Percentiles rank a stretch among this genome's conserved stretches.
phyloP scores from a whole-genome alignment of 257 asterid species.

The Vinca minor region DNA sequence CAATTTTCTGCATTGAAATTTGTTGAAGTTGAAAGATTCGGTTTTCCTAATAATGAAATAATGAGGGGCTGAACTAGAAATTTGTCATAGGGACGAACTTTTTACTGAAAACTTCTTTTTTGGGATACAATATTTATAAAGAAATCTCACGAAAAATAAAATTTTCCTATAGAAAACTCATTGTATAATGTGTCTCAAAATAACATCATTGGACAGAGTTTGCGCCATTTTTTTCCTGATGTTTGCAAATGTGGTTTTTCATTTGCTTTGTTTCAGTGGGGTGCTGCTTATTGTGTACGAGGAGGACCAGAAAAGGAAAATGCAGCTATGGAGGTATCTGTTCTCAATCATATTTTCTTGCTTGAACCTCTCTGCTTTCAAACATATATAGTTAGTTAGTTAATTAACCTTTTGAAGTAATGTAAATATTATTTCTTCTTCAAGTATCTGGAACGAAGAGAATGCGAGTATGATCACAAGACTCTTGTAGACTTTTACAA shows the following conservation, averaged over 20 bases:
- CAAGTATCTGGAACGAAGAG: constrained; percentile 81
- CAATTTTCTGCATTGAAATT: neutral
- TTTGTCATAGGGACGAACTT: too few relatives aligned
- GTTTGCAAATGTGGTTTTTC: neutral
- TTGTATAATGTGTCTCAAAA: too few relatives aligned
- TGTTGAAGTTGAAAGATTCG: too few relatives aligned
- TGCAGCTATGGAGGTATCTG: constrained; percentile 69
- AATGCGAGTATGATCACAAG: constrained; percentile 79
- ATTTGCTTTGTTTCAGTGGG: constrained; percentile 55
- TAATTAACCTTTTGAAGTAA: neutral
- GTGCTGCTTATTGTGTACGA: constrained; percentile 76
- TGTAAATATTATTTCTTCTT: neutral
- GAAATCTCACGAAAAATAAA: too few relatives aligned
- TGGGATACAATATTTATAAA: too few relatives aligned
- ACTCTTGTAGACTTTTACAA: constrained; percentile 60
- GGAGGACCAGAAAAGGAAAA: constrained; percentile 77
- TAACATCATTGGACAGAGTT: neutral
- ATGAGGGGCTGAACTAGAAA: too few relatives aligned
- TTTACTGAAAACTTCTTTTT: too few relatives aligned
- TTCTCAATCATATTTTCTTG: neutral
- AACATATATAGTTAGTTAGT: neutral
- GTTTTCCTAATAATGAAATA: too few relatives aligned
- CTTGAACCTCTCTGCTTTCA: neutral
- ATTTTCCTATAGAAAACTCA: too few relatives aligned
- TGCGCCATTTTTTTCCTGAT: constrained; percentile 7